These are phyloP conservation scores for Colletotrichum orchidophilum DNA, from an alignment of 2,329 filamentous ascomycete genomes.

Conservation along the genomic window DNA sequence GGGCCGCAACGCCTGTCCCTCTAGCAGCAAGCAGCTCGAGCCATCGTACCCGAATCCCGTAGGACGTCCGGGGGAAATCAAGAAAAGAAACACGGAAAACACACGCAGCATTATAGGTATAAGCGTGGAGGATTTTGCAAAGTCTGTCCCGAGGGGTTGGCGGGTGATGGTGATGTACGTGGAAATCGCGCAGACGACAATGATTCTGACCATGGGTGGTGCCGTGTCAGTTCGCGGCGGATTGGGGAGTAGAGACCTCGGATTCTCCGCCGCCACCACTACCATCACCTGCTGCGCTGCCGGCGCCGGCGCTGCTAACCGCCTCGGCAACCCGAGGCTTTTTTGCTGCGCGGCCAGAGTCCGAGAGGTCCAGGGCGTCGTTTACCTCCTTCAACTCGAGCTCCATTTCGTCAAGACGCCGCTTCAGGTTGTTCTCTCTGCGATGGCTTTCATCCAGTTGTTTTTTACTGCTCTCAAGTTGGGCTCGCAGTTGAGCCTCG, in stretches of 20 bases:
- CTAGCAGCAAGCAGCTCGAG: constrained; percentile 9
- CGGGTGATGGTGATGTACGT: background rate
- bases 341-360: constrained; percentile 28
- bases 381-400: constrained; percentile 57
- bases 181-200: constrained; percentile 1
- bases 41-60: constrained; percentile 10
- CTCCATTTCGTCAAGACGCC: constrained; percentile 82
- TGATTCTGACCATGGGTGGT: constrained; percentile 4
- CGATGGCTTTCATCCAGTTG: constrained; percentile 81
- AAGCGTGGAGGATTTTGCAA: constrained; percentile 14
- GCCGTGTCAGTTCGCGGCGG: constrained; percentile 9
- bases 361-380: constrained; percentile 24
- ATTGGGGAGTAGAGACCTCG: constrained; percentile 32
- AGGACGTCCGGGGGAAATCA: background rate
- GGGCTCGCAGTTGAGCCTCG: constrained; percentile 64
- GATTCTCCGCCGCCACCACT: constrained; percentile 4
- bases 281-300: background rate
- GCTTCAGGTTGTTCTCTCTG: constrained; percentile 83
- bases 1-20: constrained; percentile 23
- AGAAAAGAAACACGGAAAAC: background rate
- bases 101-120: constrained; percentile 33
- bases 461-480: constrained; percentile 59
- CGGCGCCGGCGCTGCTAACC: background rate
- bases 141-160: background rate
- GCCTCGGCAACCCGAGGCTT: constrained; percentile 29